A percentile compares a stretch with the other conserved stretches of the same genome.
Evolutionary conservation across 768 basidiomycete species (phyloP).

Genomic region (Rhizopogon sp.): DNA sequence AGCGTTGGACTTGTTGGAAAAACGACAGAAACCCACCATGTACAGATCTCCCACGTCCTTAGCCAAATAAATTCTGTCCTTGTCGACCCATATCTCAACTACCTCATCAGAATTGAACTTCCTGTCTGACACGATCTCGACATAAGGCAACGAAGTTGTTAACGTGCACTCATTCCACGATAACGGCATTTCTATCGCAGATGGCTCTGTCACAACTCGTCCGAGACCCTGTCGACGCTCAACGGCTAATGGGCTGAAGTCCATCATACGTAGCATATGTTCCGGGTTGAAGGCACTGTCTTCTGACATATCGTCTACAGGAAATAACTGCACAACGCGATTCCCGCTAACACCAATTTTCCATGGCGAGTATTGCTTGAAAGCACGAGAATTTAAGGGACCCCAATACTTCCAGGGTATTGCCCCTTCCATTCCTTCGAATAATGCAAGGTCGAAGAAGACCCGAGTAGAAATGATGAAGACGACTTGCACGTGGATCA

Average conservation of each 20-base stretch:
- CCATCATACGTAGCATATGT: neutral
- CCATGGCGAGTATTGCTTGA: neutral
- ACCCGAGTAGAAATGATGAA: neutral
- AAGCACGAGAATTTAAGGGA: neutral
- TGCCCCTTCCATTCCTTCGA: neutral
- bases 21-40: neutral
- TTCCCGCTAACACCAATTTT: neutral
- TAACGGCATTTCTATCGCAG: neutral
- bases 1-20: neutral
- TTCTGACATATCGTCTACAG: neutral
- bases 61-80: neutral
- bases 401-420: constrained; percentile 3
- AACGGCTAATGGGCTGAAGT: constrained; percentile 1
- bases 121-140: constrained; percentile 1
- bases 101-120: neutral
- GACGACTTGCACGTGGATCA: neutral
- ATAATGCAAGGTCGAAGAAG: neutral
- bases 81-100: neutral
- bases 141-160: constrained; percentile 2
- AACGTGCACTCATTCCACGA: neutral
- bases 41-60: neutral
- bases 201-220: neutral
- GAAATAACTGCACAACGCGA: constrained; percentile 1
- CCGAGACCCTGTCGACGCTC: neutral
- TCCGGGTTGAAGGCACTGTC: neutral